A percentile compares a stretch with the other conserved stretches of the same genome.
Conservation (phyloP, 163 green algal genomes). For the Scenedesmus sp. region DNA sequence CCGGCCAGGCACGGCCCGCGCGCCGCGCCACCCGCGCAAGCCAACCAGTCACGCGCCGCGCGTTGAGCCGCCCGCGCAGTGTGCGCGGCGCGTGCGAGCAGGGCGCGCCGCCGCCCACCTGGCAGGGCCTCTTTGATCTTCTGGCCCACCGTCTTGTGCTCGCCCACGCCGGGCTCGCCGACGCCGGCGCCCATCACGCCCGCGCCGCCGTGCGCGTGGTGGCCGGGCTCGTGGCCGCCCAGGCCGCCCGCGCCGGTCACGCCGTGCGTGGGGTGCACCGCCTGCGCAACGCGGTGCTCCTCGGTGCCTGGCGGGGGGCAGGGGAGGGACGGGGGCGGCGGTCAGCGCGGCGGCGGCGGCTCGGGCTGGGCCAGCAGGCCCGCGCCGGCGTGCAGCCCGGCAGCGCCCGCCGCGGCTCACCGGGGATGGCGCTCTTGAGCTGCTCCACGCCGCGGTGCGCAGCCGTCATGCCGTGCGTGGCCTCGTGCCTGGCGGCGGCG, state of each 20-base stretch:
- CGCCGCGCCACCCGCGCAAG: too few species aligned
- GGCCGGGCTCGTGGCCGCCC: not conserved
- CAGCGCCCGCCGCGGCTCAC: too few species aligned
- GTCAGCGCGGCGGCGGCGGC: too few species aligned
- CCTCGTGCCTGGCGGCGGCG: too few species aligned
- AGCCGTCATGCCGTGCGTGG: constrained; percentile 24
- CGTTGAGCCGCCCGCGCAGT: too few species aligned
- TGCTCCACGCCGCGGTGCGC: constrained; percentile 24
- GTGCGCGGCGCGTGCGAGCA: too few species aligned
- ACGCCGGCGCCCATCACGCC: not conserved
- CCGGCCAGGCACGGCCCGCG: not conserved
- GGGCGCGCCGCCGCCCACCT: not conserved
- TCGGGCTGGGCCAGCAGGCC: too few species aligned
- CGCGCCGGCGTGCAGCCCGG: too few species aligned
- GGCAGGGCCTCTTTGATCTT: constrained; percentile 40
- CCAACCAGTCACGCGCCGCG: not conserved
- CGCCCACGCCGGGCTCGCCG: not conserved
- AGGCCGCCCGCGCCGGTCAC: not conserved
- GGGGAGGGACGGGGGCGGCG: too few species aligned
- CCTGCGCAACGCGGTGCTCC: constrained; percentile 34
- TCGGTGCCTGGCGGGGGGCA: constrained; percentile 16
- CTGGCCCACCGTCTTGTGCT: constrained; percentile 21
- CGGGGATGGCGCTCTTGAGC: not conserved
- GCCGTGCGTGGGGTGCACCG: not conserved
- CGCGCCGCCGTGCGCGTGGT: not conserved